A percentile compares a stretch with the other conserved stretches of the same genome.
Evolutionary conservation across 169 alveolate genomes (phyloP).

Genomic region (Fabrea salina): DNA sequence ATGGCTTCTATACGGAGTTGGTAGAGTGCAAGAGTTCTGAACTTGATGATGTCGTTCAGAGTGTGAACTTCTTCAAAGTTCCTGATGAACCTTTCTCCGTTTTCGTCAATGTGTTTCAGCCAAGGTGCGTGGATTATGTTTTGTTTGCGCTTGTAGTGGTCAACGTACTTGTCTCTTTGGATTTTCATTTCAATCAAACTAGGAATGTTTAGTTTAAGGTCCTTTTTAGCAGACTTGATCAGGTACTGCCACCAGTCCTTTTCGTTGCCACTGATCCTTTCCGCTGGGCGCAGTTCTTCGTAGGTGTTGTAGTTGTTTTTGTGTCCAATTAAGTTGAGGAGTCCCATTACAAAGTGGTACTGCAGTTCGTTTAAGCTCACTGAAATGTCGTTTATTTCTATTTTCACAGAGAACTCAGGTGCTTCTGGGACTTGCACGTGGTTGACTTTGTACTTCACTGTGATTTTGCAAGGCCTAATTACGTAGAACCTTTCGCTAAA

Average conservation of each 20-base stretch:
- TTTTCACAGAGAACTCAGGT: background rate
- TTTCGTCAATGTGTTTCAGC: background rate
- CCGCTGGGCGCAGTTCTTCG: background rate
- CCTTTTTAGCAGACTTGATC: background rate
- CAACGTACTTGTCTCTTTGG: background rate
- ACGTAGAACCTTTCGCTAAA: conserved; percentile 8
- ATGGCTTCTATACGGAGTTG: conserved; percentile 27
- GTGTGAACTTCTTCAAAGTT: background rate
- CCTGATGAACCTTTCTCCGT: background rate
- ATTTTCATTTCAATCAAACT: background rate
- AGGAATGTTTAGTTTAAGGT: background rate
- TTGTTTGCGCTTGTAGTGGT: conserved; percentile 8
- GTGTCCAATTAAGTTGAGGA: background rate
- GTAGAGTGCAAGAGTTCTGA: conserved; percentile 14
- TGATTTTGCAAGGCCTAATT: background rate
- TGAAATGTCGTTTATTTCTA: background rate
- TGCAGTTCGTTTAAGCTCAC: conserved; percentile 11
- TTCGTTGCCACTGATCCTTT: background rate
- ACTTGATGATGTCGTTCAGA: background rate
- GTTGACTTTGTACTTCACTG: background rate
- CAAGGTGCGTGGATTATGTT: conserved; percentile 30
- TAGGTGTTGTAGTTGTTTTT: background rate
- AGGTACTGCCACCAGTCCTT: conserved; percentile 19
- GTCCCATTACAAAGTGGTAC: background rate
- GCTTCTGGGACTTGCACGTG: background rate